Conservation (phyloP, 495 filamentous ascomycete genomes). For the Viridothelium virens region DNA sequence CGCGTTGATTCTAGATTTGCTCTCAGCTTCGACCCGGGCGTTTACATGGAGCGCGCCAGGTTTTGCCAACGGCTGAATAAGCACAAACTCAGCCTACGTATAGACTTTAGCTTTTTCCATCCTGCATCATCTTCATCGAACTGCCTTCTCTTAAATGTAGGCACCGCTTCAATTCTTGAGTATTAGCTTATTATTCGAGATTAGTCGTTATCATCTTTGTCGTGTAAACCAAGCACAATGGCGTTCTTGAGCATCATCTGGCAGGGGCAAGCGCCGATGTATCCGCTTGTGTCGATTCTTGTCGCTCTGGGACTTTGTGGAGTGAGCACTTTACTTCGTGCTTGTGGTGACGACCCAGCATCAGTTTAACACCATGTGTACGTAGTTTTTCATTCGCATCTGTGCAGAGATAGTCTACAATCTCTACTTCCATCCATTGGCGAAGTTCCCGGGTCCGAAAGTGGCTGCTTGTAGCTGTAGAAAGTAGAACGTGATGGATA, state of each 20-base stretch:
- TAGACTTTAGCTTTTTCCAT: not conserved
- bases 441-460: slow-evolving; percentile 15
- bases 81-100: not conserved
- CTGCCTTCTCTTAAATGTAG: not conserved
- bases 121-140: not conserved
- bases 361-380: not conserved
- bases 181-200: not conserved
- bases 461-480: slow-evolving; percentile 12
- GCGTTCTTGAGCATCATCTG: not conserved
- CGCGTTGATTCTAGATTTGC: not conserved
- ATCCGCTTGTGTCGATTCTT: not conserved
- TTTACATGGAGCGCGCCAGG: not conserved
- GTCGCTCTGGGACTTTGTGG: not conserved
- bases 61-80: not conserved
- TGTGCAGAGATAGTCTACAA: slow-evolving; percentile 10
- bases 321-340: not conserved
- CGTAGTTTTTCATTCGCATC: not conserved
- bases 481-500: no score
- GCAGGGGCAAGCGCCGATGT: not conserved
- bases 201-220: not conserved
- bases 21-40: not conserved
- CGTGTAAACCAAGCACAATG: not conserved
- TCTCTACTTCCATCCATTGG: slow-evolving; percentile 15
- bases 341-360: not conserved
- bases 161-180: not conserved